A percentile compares a stretch with the other conserved stretches of the same genome.
These are phyloP conservation scores for Cutaneotrichosporon sp. DNA, from an alignment of 1,284 basidiomycete genomes.

Conservation along the genomic window DNA sequence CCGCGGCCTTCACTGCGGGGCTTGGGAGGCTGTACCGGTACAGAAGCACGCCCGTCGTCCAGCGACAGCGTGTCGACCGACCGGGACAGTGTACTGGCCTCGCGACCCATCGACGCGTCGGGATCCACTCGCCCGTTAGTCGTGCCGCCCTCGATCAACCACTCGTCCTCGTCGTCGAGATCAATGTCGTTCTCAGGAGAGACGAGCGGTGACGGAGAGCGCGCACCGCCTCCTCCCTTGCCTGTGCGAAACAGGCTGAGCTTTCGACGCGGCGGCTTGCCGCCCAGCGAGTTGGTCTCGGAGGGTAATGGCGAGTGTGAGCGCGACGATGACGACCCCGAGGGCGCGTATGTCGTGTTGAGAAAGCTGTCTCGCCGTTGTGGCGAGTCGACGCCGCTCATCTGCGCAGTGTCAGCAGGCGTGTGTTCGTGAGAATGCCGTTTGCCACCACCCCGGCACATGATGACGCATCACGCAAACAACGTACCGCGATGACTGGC, in stretches of 20 bases:
- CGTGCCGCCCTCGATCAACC: constrained; percentile 31
- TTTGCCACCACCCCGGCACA: neutral
- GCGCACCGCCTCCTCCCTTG: neutral
- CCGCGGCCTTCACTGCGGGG: constrained; percentile 20
- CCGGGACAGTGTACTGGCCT: constrained; percentile 11
- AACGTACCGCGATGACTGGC: neutral
- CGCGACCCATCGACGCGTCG: constrained; percentile 16
- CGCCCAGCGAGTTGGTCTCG: neutral
- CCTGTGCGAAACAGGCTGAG: constrained; percentile 10
- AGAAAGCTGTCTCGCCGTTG: neutral
- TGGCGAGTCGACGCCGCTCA: constrained; percentile 4
- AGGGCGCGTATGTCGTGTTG: neutral
- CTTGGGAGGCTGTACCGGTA: neutral
- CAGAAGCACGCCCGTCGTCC: neutral
- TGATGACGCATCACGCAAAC: neutral
- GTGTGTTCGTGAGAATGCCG: neutral
- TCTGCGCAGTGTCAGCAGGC: neutral
- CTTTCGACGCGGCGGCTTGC: constrained; percentile 3
- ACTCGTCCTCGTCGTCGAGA: constrained; percentile 40
- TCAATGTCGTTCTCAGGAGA: constrained; percentile 11
- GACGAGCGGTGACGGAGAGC: constrained; percentile 5
- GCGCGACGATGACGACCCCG: neutral
- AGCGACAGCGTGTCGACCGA: constrained; percentile 14
- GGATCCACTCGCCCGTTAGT: constrained; percentile 15
- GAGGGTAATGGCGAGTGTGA: neutral